Base-by-base conservation (phyloP, 2,329 filamentous ascomycete species). In the Xylaria arbuscula region DNA sequence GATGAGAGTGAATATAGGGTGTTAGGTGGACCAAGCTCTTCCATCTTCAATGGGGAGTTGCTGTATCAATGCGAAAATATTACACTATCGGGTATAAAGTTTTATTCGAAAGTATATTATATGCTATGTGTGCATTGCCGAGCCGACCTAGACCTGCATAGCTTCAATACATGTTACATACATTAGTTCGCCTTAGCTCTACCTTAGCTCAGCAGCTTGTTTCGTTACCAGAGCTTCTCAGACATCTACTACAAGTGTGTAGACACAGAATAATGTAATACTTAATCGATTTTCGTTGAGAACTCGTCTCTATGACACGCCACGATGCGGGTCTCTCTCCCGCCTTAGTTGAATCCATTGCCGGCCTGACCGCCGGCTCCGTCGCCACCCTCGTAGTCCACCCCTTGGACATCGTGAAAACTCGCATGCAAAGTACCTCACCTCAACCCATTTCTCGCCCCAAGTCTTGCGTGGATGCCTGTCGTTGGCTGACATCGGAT, bases 361-460 rank as follows among this genome's bases (percentile, higher is more conserved):
- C 96, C 70, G 96, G 96, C 75, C 91, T 99, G 80, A 92, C 91
- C 72, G 96, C 96, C 68, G 96, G 96, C 70, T 87, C 93, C 65
- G 87, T 94, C 74, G 92, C 94, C 62, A 98, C 96, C 28, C 86
- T 98, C 57, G 90, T 90, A 65, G 92, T 96, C 61, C 95, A 98
- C 79, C 96, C 96, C 38, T 89, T 99, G 68, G 96, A 99, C 82
- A 90, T 99, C 72, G 90, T 98, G 79, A 99, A 99, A 86, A 98
- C 95, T 69, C 92, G 96, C 72, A 89, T 99, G 78, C 96, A 99
- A 83, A 90, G 93, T 94, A 83, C 67, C 83, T 78, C 32, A 2
- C 83, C 78, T 64, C 17, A 7, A 3, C 17, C 17, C n/a, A 45
- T 19, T 45, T 13, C 57, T 53, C 24, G 19, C 24, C 24, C 28